Base-by-base conservation (phyloP, 169 alveolate species). In the Eimeria falciformis region DNA sequence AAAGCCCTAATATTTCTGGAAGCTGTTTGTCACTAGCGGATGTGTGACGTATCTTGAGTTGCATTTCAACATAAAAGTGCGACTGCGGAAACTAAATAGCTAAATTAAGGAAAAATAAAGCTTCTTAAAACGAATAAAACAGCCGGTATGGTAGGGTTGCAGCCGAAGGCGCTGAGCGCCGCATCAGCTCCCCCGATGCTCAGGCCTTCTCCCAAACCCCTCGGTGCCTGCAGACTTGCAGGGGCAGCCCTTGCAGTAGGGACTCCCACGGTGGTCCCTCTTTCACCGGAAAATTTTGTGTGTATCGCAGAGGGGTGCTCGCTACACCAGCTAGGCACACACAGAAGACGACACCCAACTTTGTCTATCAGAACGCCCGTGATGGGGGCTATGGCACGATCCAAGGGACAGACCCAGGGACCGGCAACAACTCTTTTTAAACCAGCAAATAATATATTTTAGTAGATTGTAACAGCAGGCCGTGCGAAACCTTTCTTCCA, bases 91-190 rank as follows among this genome's bases (percentile, higher is more conserved):
- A 50, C 62, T 11, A 50, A 50, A 50, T 11, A 50, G 62, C 62
- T 50, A 7, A 14, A 14, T 50, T n/a, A n/a, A n/a, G n/a, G n/a
- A n/a, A n/a, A n/a, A n/a, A n/a, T n/a, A n/a, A n/a, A n/a, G n/a
- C n/a, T n/a, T n/a, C n/a, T n/a, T n/a, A n/a, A n/a, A n/a, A n/a
- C n/a, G n/a, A n/a, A n/a, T n/a, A n/a, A n/a, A n/a, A n/a, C n/a
- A n/a, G n/a, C n/a, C n/a, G n/a, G n/a, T n/a, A n/a, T n/a, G n/a
- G n/a, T 58, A 14, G 9, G 71, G 9, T 58, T 18, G 33, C 71
- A 58, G 71, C 71, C 71, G 9, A 14, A 9, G 71, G 71, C 71
- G 71, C 33, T 58, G 7, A 14, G 71, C 71, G 29, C 71, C 71
- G 18, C 71, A 58, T 58, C 71, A 58, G 9, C 27, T n/a, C 71